These are phyloP conservation scores for Xerocomus brunneocitrinus DNA, from an alignment of 768 basidiomycete genomes.

Conservation along the genomic window DNA sequence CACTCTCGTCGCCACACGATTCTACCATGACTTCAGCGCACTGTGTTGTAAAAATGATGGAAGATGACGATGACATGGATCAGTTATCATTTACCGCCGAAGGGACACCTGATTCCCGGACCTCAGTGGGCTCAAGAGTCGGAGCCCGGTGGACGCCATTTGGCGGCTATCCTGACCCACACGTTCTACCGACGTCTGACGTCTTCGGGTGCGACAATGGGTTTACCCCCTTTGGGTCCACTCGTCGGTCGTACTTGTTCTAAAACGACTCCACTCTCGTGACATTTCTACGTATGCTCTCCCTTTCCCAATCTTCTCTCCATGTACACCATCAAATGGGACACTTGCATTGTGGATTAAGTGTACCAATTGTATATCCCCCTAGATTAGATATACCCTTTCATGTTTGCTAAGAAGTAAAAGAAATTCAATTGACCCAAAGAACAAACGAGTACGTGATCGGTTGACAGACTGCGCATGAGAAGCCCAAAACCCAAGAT, in stretches of 20 bases:
- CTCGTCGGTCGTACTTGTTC: constrained; percentile 34
- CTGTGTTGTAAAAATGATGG: constrained; percentile 40
- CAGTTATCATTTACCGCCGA: constrained; percentile 46
- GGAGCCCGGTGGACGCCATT: constrained; percentile 31
- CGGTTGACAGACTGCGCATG: neutral
- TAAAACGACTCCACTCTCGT: constrained; percentile 8
- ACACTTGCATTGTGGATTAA: constrained; percentile 12
- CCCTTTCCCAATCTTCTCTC: too few relatives aligned
- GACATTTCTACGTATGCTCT: neutral
- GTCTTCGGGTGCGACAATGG: constrained; percentile 34
- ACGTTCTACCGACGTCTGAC: constrained; percentile 28
- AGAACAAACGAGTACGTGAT: constrained; percentile 14
- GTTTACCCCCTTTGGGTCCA: constrained; percentile 44
- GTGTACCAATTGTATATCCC: constrained; percentile 17
- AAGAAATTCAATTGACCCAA: neutral
- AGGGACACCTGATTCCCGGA: constrained; percentile 10
- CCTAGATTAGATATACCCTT: constrained; percentile 23
- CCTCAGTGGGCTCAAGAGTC: constrained; percentile 10
- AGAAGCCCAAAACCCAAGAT: neutral
- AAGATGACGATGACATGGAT: constrained; percentile 44
- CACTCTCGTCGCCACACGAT: constrained; percentile 18
- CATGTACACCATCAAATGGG: constrained; percentile 9
- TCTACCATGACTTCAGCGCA: constrained; percentile 35
- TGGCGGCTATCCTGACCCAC: constrained; percentile 26
- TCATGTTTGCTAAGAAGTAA: constrained; percentile 2